Conservation (phyloP, 768 basidiomycete genomes). For the Tricholoma bakamatsutake region DNA sequence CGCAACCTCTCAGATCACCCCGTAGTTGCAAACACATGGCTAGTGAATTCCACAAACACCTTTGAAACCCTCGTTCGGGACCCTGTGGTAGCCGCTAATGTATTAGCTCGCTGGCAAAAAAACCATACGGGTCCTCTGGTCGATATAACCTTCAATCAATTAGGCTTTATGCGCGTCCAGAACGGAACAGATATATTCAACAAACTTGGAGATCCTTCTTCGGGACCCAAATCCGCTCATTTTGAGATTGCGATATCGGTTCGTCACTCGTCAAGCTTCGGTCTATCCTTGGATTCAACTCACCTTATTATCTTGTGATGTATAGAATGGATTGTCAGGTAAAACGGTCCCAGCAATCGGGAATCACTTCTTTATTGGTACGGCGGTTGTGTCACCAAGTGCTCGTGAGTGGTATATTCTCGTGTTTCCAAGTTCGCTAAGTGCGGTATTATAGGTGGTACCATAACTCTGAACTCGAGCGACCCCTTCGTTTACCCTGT, state of each 20-base stretch:
- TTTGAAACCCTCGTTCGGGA: neutral
- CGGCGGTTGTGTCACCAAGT: slow-evolving; percentile 5
- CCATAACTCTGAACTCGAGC: slow-evolving; percentile 5
- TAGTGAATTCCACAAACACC: slow-evolving; percentile 9
- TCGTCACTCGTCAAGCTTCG: neutral
- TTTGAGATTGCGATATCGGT: slow-evolving; percentile 10
- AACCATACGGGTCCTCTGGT: slow-evolving; percentile 10
- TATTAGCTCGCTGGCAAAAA: slow-evolving; percentile 10
- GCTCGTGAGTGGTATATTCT: slow-evolving; percentile 1
- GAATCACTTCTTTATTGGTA: slow-evolving; percentile 2
- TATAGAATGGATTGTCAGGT: slow-evolving; percentile 4
- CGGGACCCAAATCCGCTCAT: slow-evolving; percentile 18
- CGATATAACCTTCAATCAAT: slow-evolving; percentile 7
- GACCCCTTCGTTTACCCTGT: slow-evolving; percentile 17
- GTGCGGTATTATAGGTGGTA: slow-evolving; percentile 15
- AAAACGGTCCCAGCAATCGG: slow-evolving; percentile 3
- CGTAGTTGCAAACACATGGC: slow-evolving; percentile 7
- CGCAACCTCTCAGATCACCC: slow-evolving; percentile 24
- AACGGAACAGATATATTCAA: slow-evolving; percentile 1
- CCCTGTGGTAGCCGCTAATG: slow-evolving; percentile 1
- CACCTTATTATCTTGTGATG: no score
- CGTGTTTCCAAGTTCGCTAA: neutral
- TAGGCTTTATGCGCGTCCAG: slow-evolving; percentile 17
- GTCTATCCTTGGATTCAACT: neutral
- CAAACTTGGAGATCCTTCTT: slow-evolving; percentile 14